A percentile compares a stretch with the other conserved stretches of the same genome.
phyloP scores from a whole-genome alignment of 257 asterid genomes.

The Orobanche coerulescens region DNA sequence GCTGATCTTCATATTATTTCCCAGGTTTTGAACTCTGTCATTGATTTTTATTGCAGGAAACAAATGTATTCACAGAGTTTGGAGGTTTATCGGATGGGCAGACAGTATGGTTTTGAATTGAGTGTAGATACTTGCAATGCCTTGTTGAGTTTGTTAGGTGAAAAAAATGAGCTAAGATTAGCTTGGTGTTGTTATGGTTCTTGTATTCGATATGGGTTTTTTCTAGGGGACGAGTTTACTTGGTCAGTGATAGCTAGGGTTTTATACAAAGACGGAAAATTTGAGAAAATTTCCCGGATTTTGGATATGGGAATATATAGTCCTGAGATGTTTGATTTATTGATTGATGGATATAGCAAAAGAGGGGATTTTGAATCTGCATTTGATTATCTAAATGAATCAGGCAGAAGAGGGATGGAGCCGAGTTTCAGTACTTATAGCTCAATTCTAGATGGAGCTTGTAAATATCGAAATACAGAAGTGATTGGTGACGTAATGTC shows the following conservation, averaged over 20 bases:
- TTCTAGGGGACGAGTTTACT: conserved; percentile 39
- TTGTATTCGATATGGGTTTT: conserved; percentile 41
- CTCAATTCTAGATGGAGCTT: conserved; percentile 73
- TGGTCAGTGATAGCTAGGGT: conserved; percentile 46
- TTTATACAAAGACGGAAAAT: conserved; percentile 46
- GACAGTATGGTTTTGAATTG: conserved; percentile 30
- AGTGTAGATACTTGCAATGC: conserved; percentile 34
- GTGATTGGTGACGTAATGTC: conserved; percentile 35
- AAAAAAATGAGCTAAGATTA: conserved; percentile 38
- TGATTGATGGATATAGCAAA: conserved; percentile 48
- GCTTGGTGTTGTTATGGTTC: conserved; percentile 69
- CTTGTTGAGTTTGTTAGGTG: conserved; percentile 42
- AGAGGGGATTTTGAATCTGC: conserved; percentile 64
- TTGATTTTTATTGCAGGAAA: conserved; percentile 48
- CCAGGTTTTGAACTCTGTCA: conserved; percentile 33
- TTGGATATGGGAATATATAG: conserved; percentile 39
- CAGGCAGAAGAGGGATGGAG: conserved; percentile 31
- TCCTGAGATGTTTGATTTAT: conserved; percentile 34
- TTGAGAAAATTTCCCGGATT: conserved; percentile 41
- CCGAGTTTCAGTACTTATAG: conserved; percentile 46
- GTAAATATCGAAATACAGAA: conserved; percentile 33
- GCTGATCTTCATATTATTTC: conserved; percentile 24
- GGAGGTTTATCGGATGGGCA: conserved; percentile 38
- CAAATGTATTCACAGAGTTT: conserved; percentile 37
- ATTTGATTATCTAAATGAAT: conserved; percentile 34